phyloP scores from a whole-genome alignment of 768 basidiomycete species.

The Tricholoma sp. region DNA sequence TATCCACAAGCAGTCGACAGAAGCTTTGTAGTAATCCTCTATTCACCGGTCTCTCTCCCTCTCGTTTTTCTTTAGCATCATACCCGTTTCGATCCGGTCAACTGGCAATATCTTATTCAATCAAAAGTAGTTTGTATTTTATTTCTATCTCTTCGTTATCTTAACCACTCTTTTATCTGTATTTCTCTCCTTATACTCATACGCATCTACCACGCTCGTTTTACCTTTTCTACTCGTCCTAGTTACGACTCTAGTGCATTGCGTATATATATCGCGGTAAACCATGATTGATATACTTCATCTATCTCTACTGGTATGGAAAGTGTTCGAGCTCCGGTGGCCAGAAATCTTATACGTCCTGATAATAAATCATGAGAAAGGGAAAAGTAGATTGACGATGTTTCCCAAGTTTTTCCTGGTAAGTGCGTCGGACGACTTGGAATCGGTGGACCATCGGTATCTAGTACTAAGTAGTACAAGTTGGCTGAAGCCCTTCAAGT shows the following conservation, averaged over 20 bases:
- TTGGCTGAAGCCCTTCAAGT: too few relatives aligned
- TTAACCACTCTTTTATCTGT: neutral
- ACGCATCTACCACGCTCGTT: neutral
- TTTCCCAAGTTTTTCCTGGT: too few relatives aligned
- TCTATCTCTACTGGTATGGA: too few relatives aligned
- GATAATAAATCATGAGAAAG: too few relatives aligned
- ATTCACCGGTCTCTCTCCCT: neutral
- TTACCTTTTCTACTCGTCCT: neutral
- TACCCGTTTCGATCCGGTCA: neutral
- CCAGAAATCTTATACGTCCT: too few relatives aligned
- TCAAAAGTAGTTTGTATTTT: neutral
- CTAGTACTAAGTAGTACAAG: too few relatives aligned
- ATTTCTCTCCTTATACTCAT: neutral
- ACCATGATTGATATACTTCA: too few relatives aligned
- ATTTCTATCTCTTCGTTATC: neutral
- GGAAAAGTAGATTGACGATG: too few relatives aligned
- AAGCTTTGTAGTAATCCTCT: neutral
- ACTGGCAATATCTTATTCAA: neutral
- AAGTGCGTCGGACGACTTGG: too few relatives aligned
- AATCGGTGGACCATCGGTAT: too few relatives aligned
- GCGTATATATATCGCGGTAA: too few relatives aligned
- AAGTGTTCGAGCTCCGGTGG: too few relatives aligned
- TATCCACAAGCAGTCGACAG: neutral
- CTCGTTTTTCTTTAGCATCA: neutral
- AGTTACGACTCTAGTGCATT: neutral